Evolutionary conservation across 2,329 filamentous ascomycete species (phyloP).

Genomic region (Cercospora sojina): DNA sequence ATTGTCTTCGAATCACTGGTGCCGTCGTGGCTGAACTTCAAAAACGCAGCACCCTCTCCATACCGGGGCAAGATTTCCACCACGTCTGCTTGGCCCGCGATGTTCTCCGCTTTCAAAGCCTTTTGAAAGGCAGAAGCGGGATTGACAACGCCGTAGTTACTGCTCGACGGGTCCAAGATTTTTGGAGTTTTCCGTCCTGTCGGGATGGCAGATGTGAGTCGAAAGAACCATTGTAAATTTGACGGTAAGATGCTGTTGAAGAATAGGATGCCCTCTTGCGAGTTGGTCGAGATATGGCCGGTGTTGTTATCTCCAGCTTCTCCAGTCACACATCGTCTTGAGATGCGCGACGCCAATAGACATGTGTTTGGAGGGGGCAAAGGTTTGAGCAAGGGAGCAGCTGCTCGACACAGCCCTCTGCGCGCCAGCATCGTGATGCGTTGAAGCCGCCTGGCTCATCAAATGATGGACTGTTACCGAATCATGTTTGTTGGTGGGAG

Average conservation of each 20-base stretch:
- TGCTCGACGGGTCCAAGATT: constrained; percentile 19
- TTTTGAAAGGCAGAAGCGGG: constrained; percentile 55
- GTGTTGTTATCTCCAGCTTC: constrained; percentile 55
- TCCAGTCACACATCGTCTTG: constrained; percentile 21
- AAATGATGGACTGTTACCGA: not conserved
- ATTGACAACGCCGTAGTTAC: constrained; percentile 50
- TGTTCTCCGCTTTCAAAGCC: constrained; percentile 31
- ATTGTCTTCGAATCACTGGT: constrained; percentile 53
- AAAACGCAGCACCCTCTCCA: constrained; percentile 89
- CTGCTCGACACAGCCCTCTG: constrained; percentile 1
- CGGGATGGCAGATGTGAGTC: constrained; percentile 51
- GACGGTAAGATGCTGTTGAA: constrained; percentile 90
- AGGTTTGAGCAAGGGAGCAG: constrained; percentile 9
- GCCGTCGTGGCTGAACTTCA: constrained; percentile 70
- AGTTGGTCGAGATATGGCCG: constrained; percentile 75
- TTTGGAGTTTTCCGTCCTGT: constrained; percentile 16
- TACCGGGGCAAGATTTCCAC: constrained; percentile 79
- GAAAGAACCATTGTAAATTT: constrained; percentile 64
- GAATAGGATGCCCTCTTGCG: constrained; percentile 82
- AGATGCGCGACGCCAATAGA: constrained; percentile 4
- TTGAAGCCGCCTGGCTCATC: not conserved
- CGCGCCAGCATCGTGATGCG: constrained; percentile 5
- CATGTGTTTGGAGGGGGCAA: not conserved
- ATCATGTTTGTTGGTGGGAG: not conserved
- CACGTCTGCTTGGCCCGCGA: constrained; percentile 56